Conservation (phyloP, 805 yeast genomes). For the Diddensiella caesifluorescens region DNA sequence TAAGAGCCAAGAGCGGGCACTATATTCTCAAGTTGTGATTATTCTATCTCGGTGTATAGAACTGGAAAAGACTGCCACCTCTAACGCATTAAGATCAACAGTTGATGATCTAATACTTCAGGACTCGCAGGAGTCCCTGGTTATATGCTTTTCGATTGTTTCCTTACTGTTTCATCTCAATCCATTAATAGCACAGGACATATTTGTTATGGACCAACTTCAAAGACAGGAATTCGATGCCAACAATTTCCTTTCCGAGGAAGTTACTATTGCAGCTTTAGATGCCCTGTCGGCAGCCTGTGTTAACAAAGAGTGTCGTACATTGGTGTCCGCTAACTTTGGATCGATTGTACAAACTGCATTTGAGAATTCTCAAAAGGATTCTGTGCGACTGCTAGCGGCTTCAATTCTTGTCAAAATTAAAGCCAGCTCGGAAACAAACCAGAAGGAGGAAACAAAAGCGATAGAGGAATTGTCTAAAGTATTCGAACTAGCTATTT, state of each 20-base stretch:
- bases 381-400: constrained; percentile 27
- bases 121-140: constrained; percentile 15
- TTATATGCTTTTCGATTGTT: constrained; percentile 26
- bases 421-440: constrained; percentile 25
- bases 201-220: constrained; percentile 23
- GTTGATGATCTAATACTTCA: constrained; percentile 16
- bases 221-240: constrained; percentile 17
- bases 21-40: constrained; percentile 8
- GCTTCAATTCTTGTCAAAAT: constrained; percentile 33
- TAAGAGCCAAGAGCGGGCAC: constrained; percentile 2
- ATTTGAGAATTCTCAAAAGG: constrained; percentile 19
- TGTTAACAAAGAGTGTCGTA: constrained; percentile 29
- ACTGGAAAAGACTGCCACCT: constrained; percentile 5
- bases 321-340: constrained; percentile 24
- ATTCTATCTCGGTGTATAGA: constrained; percentile 13
- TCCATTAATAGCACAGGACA: constrained; percentile 22
- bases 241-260: constrained; percentile 16
- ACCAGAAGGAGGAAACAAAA: constrained; percentile 12
- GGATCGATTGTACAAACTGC: constrained; percentile 22
- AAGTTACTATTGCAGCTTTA: constrained; percentile 25
- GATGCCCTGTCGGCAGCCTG: constrained; percentile 34
- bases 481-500: constrained; percentile 26
- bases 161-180: constrained; percentile 27
- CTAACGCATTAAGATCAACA: constrained; percentile 6
- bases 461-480: constrained; percentile 24